Conservation (phyloP, 371 early-diverging fungal species). For the Haplosporangium sp. region DNA sequence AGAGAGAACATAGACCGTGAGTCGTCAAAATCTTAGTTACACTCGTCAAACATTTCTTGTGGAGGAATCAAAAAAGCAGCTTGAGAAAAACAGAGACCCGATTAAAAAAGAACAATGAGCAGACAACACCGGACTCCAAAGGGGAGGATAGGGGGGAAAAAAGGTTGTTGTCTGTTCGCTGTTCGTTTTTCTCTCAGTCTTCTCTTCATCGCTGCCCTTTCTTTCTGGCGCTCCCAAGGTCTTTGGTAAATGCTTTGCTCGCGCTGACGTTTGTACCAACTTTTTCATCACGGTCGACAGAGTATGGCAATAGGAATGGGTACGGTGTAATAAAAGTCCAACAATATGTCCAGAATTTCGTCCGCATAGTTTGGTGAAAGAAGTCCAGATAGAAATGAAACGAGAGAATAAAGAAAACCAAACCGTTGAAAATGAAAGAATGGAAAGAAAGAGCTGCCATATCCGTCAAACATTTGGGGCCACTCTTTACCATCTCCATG, state of each 20-base stretch:
- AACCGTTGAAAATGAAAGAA: slow-evolving; percentile 3
- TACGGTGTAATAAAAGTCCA: neutral
- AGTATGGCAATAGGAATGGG: slow-evolving; percentile 10
- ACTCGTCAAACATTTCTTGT: slow-evolving; percentile 49
- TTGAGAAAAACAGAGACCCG: slow-evolving; percentile 20
- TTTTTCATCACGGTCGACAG: slow-evolving; percentile 55
- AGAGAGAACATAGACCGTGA: slow-evolving; percentile 43
- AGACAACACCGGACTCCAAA: slow-evolving; percentile 7
- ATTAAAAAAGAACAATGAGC: slow-evolving; percentile 3
- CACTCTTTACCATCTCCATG: slow-evolving; percentile 1
- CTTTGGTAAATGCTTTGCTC: slow-evolving; percentile 45
- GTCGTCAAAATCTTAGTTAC: slow-evolving; percentile 55
- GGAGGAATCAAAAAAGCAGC: slow-evolving; percentile 57
- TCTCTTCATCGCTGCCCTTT: slow-evolving; percentile 52
- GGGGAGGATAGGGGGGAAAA: neutral
- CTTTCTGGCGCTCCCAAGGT: slow-evolving; percentile 53
- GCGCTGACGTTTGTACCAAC: slow-evolving; percentile 54
- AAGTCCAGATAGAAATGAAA: neutral
- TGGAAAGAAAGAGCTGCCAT: slow-evolving; percentile 30
- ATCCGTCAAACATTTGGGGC: slow-evolving; percentile 42
- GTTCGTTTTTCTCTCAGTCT: slow-evolving; percentile 15
- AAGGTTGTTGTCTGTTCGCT: neutral
- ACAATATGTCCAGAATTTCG: neutral
- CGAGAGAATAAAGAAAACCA: neutral
- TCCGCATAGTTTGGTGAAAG: neutral